Percentiles rank a stretch among this genome's conserved stretches.
Evolutionary conservation across 2,329 filamentous ascomycete species (phyloP).

Genomic region (Akanthomyces dipterigenus): DNA sequence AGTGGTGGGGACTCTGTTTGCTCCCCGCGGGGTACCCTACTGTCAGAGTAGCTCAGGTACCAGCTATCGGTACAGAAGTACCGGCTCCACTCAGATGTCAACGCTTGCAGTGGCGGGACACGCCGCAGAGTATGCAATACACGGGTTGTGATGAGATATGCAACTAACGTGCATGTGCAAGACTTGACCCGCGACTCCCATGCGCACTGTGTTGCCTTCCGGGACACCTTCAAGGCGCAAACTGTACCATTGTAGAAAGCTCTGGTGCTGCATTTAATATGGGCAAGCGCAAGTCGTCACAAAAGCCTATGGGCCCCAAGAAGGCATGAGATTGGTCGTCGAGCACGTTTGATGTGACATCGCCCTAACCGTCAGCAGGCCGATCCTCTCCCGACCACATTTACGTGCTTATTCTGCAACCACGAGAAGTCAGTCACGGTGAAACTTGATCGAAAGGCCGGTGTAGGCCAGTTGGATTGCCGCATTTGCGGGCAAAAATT

Average conservation of each 20-base stretch:
- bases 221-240: not conserved
- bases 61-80: not conserved
- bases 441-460: conserved; percentile 88
- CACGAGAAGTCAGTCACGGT: conserved; percentile 89
- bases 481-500: conserved; percentile 92
- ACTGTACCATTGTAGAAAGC: not conserved
- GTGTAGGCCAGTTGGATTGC: conserved; percentile 78
- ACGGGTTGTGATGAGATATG: conserved; percentile 7
- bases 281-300: conserved; percentile 91
- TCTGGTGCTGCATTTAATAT: conserved; percentile 28
- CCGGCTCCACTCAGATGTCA: not conserved
- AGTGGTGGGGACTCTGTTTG: not conserved
- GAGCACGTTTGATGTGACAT: not conserved
- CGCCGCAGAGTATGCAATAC: not conserved
- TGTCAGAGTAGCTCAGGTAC: conserved; percentile 1
- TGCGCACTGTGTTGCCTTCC: not conserved
- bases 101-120: not conserved
- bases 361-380: conserved; percentile 37
- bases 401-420: conserved; percentile 97
- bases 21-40: conserved; percentile 3
- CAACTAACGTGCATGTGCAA: conserved; percentile 1
- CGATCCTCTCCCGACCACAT: conserved; percentile 72
- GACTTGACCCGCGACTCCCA: not conserved
- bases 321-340: conserved; percentile 40
- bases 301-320: conserved; percentile 74